A percentile compares a stretch with the other conserved stretches of the same genome.
Conservation (phyloP, 2,329 filamentous ascomycete genomes). For the Cladosporium halotolerans region DNA sequence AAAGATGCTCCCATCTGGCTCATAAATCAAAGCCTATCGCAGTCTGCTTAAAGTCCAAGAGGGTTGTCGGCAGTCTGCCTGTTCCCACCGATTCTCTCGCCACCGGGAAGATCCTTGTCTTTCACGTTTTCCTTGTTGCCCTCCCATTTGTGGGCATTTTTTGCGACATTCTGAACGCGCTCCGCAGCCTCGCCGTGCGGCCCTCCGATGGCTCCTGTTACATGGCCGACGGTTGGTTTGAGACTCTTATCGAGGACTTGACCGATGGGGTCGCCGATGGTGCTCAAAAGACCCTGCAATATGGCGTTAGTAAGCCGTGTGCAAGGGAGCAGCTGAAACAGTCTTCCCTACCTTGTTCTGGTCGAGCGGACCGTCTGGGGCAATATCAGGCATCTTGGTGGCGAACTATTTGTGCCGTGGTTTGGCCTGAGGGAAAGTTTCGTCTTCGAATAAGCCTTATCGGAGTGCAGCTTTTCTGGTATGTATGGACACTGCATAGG, state of each 20-base stretch:
- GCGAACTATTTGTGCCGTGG: not conserved
- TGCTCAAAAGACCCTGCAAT: conserved; percentile 24
- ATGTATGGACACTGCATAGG: no score
- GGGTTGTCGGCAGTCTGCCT: conserved; percentile 32
- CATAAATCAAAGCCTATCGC: not conserved
- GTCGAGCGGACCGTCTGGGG: conserved; percentile 22
- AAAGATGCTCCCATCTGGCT: not conserved
- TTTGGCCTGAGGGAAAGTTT: no score
- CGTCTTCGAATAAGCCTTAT: not conserved
- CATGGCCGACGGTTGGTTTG: conserved; percentile 24
- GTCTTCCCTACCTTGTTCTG: conserved; percentile 19
- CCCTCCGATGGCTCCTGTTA: conserved; percentile 24
- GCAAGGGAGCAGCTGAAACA: not conserved
- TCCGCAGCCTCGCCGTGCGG: conserved; percentile 26
- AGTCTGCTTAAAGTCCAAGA: conserved; percentile 24
- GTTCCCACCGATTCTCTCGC: conserved; percentile 30
- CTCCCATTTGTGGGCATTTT: conserved; percentile 20
- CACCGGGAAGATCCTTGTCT: conserved; percentile 23
- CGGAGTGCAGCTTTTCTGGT: no score
- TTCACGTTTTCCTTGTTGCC: conserved; percentile 19
- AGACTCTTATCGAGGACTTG: conserved; percentile 28
- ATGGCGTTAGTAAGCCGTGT: not conserved
- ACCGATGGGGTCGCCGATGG: conserved; percentile 30
- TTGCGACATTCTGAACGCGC: conserved; percentile 20
- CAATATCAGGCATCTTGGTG: conserved; percentile 20